Conservation (phyloP, 2,329 filamentous ascomycete species). For the Colletotrichum sansevieriae region DNA sequence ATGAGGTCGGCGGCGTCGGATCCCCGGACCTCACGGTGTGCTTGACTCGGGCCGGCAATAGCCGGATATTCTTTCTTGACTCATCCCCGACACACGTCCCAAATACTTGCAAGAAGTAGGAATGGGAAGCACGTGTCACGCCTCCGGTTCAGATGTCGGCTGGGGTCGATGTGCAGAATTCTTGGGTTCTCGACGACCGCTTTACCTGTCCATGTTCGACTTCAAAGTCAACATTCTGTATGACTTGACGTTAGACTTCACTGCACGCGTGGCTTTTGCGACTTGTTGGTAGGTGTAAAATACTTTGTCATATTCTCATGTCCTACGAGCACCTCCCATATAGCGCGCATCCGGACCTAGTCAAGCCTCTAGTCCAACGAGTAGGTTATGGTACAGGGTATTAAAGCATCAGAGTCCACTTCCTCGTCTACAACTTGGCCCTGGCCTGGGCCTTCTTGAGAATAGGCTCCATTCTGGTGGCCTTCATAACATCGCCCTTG, state of each 20-base stretch:
- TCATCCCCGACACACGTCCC: constrained; percentile 6
- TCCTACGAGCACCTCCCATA: constrained; percentile 26
- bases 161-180: too few species aligned
- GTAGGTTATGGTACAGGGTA: constrained; percentile 42
- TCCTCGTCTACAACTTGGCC: constrained; percentile 80
- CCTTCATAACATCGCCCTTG: constrained; percentile 98
- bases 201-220: too few species aligned
- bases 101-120: neutral
- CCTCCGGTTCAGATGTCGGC: neutral
- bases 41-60: constrained; percentile 35
- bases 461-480: constrained; percentile 94
- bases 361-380: neutral
- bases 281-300: neutral
- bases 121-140: constrained; percentile 21
- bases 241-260: neutral
- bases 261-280: neutral
- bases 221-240: too few species aligned
- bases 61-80: constrained; percentile 17
- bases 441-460: constrained; percentile 88
- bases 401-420: constrained; percentile 27
- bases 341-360: constrained; percentile 22
- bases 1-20: constrained; percentile 17
- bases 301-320: constrained; percentile 32
- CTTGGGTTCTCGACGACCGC: too few species aligned
- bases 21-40: neutral